Evolutionary conservation across 768 basidiomycete species (phyloP).

Genomic region (Cystofilobasidium macerans): DNA sequence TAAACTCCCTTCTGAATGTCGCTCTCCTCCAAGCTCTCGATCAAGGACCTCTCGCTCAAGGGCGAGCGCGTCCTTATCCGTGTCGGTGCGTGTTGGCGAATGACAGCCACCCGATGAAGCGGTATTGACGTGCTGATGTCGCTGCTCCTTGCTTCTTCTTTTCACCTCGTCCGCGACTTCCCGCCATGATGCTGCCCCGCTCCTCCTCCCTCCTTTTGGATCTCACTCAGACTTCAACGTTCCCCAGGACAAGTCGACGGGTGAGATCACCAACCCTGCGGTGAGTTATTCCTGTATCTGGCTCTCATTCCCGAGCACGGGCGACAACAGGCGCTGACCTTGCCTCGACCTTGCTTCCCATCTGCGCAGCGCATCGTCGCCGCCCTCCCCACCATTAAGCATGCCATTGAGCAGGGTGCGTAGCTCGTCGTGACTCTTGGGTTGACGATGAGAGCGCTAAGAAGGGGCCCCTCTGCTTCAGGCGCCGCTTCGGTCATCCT

Average conservation of each 20-base stretch:
- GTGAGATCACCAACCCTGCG: slow-evolving; percentile 89
- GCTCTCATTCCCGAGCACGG: not conserved
- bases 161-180: not conserved
- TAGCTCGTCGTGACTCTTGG: too few species aligned
- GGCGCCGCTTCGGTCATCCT: slow-evolving; percentile 66
- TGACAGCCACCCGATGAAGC: too few species aligned
- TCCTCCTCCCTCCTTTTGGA: slow-evolving; percentile 35
- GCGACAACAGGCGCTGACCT: not conserved
- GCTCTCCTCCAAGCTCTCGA: slow-evolving; percentile 84
- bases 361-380: slow-evolving; percentile 77
- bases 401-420: slow-evolving; percentile 74
- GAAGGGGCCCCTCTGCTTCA: not conserved
- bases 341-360: not conserved
- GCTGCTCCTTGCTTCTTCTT: not conserved
- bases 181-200: not conserved
- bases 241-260: slow-evolving; percentile 62
- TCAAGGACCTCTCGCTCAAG: slow-evolving; percentile 79
- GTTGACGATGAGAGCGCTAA: too few species aligned
- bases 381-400: slow-evolving; percentile 86
- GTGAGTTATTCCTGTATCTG: slow-evolving; percentile 46
- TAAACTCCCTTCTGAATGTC: slow-evolving; percentile 52
- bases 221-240: slow-evolving; percentile 98
- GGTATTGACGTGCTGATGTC: not conserved
- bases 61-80: slow-evolving; percentile 75
- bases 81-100: slow-evolving; percentile 17